These are phyloP conservation scores for Fomitiporia mediterranea DNA, from an alignment of 1,284 basidiomycete genomes.

Conservation along the genomic window DNA sequence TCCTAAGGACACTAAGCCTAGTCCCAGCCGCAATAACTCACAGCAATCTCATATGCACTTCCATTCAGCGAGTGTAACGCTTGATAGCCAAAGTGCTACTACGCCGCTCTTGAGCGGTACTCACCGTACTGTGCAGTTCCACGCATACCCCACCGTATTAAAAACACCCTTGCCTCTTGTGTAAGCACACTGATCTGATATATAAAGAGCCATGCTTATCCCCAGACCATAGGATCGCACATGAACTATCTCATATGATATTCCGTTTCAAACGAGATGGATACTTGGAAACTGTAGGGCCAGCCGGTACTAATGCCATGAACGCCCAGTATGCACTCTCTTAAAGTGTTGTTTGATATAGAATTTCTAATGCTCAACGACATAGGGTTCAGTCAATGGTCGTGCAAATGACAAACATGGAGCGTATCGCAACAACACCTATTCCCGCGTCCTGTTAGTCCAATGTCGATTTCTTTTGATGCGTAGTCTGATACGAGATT, in stretches of 20 bases:
- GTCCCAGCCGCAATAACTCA: neutral
- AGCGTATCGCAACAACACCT: conserved; percentile 80
- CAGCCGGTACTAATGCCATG: conserved; percentile 77
- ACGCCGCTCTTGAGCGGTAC: conserved; percentile 57
- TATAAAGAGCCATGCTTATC: neutral
- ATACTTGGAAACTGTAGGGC: conserved; percentile 78
- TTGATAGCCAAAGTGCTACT: conserved; percentile 31
- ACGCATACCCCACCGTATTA: conserved; percentile 46
- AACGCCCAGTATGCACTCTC: conserved; percentile 47
- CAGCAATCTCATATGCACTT: conserved; percentile 10
- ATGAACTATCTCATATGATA: conserved; percentile 66
- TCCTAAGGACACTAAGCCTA: neutral
- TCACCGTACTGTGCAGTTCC: conserved; percentile 59
- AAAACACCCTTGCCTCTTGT: conserved; percentile 71
- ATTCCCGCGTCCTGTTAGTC: conserved; percentile 69
- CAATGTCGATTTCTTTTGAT: neutral
- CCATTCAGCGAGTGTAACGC: conserved; percentile 35
- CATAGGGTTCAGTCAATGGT: conserved; percentile 74
- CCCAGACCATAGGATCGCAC: conserved; percentile 54
- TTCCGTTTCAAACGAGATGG: conserved; percentile 77
- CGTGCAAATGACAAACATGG: conserved; percentile 80
- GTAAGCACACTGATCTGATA: conserved; percentile 38
- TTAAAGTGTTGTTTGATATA: no score
- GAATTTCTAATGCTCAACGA: neutral
- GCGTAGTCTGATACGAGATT: neutral